Evolutionary conservation across 176 grass and related monocot species (phyloP).

Genomic region (Cocos nucifera): DNA sequence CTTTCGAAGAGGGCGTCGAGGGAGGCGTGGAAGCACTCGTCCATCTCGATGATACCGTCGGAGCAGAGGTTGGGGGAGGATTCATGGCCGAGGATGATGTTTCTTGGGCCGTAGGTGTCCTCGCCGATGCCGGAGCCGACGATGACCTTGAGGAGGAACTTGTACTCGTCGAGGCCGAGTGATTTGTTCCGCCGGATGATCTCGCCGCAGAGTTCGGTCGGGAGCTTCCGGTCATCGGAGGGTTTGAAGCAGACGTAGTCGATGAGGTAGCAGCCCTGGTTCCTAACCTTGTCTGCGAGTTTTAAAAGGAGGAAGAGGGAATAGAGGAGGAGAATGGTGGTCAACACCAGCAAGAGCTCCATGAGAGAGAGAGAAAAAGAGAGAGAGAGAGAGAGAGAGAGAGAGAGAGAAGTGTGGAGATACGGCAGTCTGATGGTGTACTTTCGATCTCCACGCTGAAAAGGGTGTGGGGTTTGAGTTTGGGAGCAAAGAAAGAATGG

Average conservation of each 20-base stretch:
- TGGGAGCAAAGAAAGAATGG: too few relatives aligned
- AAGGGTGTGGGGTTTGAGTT: too few relatives aligned
- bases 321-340: conserved; percentile 34
- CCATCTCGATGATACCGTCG: conserved; percentile 83
- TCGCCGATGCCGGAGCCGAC: conserved; percentile 92
- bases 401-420: too few relatives aligned
- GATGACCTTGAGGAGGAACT: conserved; percentile 96
- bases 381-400: background rate
- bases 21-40: conserved; percentile 63
- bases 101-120: conserved; percentile 82
- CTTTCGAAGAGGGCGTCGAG: conserved; percentile 69
- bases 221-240: conserved; percentile 78
- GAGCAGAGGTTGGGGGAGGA: conserved; percentile 33
- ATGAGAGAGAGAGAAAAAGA: conserved; percentile 3
- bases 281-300: conserved; percentile 17
- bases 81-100: conserved; percentile 66
- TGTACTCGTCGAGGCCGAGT: conserved; percentile 83
- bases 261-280: conserved; percentile 62
- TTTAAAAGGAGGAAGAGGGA: conserved; percentile 24
- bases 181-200: conserved; percentile 76
- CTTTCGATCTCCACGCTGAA: too few relatives aligned
- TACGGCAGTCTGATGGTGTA: too few relatives aligned
- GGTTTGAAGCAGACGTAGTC: conserved; percentile 91
- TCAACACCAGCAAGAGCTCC: conserved; percentile 40
- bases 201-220: conserved; percentile 73